These are phyloP conservation scores for Pisolithus sp. DNA, from an alignment of 768 basidiomycete genomes.

Conservation along the genomic window DNA sequence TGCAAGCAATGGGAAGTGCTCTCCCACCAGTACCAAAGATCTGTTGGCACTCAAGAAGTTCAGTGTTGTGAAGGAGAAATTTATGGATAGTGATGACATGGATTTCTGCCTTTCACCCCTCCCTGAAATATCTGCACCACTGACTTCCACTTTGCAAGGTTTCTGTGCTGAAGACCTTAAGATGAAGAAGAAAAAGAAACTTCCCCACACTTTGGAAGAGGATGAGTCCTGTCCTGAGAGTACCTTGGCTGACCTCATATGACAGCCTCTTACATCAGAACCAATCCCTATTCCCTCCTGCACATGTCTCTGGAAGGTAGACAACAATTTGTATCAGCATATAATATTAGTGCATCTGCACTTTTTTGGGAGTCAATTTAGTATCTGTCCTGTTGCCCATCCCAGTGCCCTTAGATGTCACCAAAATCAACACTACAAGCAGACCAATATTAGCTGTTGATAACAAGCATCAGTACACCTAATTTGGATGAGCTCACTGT, in stretches of 20 bases:
- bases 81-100: slow-evolving; percentile 16
- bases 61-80: slow-evolving; percentile 13
- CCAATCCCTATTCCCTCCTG: slow-evolving; percentile 22
- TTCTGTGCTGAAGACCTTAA: slow-evolving; percentile 24
- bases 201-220: slow-evolving; percentile 17
- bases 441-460: slow-evolving; percentile 69
- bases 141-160: slow-evolving; percentile 24
- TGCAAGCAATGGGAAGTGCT: slow-evolving; percentile 16
- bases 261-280: slow-evolving; percentile 1
- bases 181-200: slow-evolving; percentile 12
- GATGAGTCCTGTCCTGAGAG: slow-evolving; percentile 12
- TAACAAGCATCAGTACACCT: slow-evolving; percentile 72
- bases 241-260: slow-evolving; percentile 15
- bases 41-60: slow-evolving; percentile 3
- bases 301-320: slow-evolving; percentile 65
- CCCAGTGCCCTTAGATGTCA: slow-evolving; percentile 50
- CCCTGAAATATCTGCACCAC: slow-evolving; percentile 16
- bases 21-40: slow-evolving; percentile 13
- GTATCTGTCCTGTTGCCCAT: slow-evolving; percentile 8
- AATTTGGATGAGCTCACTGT: slow-evolving; percentile 97
- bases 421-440: slow-evolving; percentile 71
- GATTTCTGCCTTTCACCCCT: slow-evolving; percentile 29
- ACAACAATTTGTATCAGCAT: slow-evolving; percentile 92
- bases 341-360: slow-evolving; percentile 66
- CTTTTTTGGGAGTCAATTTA: not conserved